A percentile compares a stretch with the other conserved stretches of the same genome.
Conservation (phyloP, 306 rosid genomes). For the Lagenaria siceraria region DNA sequence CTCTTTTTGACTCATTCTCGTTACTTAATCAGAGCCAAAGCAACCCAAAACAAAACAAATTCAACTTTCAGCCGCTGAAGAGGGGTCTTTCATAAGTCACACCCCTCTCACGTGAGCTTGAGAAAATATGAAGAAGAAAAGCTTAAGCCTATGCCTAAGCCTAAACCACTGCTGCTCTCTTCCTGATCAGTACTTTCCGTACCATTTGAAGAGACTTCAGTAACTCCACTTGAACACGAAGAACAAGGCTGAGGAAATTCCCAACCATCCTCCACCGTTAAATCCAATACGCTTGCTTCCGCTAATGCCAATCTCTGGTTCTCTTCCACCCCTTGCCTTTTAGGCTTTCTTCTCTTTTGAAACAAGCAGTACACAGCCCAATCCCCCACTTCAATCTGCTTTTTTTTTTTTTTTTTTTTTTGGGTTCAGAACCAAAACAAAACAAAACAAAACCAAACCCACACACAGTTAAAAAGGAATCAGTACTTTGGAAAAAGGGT, state of each 20-base stretch:
- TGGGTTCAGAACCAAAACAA: neutral
- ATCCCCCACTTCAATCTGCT: slow-evolving; percentile 16
- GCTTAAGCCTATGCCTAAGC: neutral
- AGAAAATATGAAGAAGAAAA: slow-evolving; percentile 7
- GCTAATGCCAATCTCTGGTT: neutral
- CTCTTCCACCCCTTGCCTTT: neutral
- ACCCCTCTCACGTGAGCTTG: slow-evolving; percentile 1
- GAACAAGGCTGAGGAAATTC: slow-evolving; percentile 17
- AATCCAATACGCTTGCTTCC: slow-evolving; percentile 14
- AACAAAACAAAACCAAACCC: neutral
- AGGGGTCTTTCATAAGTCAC: neutral
- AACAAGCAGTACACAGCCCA: slow-evolving; percentile 36
- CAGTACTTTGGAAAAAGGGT: neutral
- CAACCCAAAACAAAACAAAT: slow-evolving; percentile 2
- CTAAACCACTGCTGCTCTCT: slow-evolving; percentile 12
- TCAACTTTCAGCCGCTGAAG: neutral
- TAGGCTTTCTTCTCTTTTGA: slow-evolving; percentile 16
- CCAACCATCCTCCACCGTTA: neutral
- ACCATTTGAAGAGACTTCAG: slow-evolving; percentile 11
- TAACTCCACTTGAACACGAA: slow-evolving; percentile 23
- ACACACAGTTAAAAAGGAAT: neutral
- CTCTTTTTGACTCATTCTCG: neutral
- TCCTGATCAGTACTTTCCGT: slow-evolving; percentile 15
- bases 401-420: neutral
- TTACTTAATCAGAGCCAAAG: neutral